Evolutionary conservation across 2,329 filamentous ascomycete species (phyloP).

Genomic region (Phaeoacremonium minimum): DNA sequence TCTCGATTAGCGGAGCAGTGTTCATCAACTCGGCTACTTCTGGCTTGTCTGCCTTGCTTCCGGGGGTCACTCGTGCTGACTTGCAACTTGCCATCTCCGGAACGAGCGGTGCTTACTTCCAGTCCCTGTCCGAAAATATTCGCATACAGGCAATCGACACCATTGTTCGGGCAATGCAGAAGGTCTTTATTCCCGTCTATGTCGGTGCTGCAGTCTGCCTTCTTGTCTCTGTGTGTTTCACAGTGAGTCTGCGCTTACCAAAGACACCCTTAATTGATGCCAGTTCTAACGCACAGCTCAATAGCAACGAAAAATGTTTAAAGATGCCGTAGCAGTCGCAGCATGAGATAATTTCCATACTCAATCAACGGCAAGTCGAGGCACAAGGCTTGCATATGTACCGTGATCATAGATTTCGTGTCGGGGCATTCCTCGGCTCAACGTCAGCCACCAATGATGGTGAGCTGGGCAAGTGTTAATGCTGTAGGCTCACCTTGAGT

Average conservation of each 20-base stretch:
- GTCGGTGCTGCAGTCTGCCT: slow-evolving; percentile 1
- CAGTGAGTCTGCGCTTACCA: neutral
- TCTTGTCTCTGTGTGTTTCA: neutral
- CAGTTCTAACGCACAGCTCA: neutral
- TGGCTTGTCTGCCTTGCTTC: neutral
- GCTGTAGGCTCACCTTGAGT: no score
- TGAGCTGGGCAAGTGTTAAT: no score
- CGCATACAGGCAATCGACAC: neutral
- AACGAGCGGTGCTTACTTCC: slow-evolving; percentile 1
- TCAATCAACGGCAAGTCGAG: no score
- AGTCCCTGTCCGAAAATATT: neutral
- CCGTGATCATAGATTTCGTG: no score
- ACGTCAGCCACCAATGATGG: no score
- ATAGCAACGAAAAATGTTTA: slow-evolving; percentile 1
- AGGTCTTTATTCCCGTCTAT: neutral
- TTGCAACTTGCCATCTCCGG: slow-evolving; percentile 1
- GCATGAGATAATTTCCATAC: slow-evolving; percentile 17
- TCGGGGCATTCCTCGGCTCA: no score
- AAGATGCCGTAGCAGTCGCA: neutral
- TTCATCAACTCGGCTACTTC: slow-evolving; percentile 1
- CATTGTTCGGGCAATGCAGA: neutral
- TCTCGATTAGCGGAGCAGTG: slow-evolving; percentile 1
- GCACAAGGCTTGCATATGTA: no score
- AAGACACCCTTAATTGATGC: neutral
- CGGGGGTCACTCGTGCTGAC: neutral